Evolutionary conservation across 2,329 filamentous ascomycete genomes (phyloP), one percentile per base, ranked within the genome.

Genomic region (Xylaria sp.): DNA sequence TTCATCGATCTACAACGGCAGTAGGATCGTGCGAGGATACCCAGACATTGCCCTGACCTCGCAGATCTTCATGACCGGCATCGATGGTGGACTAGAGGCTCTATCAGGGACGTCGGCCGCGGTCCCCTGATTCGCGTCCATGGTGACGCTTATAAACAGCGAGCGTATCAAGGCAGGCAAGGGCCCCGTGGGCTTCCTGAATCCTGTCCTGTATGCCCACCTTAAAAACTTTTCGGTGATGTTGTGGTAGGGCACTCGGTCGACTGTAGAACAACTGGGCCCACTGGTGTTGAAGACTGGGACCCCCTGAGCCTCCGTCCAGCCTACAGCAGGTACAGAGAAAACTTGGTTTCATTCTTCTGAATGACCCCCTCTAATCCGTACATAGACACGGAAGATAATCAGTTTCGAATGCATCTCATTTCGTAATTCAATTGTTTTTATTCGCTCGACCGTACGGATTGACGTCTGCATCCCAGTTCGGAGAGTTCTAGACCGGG

Each of bases 101-200:
- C n/a, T 63, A 70, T 23, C 78, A 76, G 83, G 83, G 9, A 83
- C 79, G 2, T 80, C 77, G 23, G 81, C 83, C 39, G 79, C 85
- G 0, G 73, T 82, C 0, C 87, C 87, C 0, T 74, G 83, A 0
- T 82, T 83, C 23, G 80, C 83, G 0, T 81, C 78, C 5, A 76
- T 72, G 9, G 67, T 83, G 42, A 82, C 78, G 3, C 67, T 81
- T 65, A 71, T 82, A 44, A 82, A 82, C 63, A 80, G 82, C 67
- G 78, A 79, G 65, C 71, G 80, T n/a, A 66, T 82, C 44, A 73
- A 74, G n/a, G 72, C 68, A 0, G 74, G 74, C 2, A 82, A 81
- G 70, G 68, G 73, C 1, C 70, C 79, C 0, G 73, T 83, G 7
- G 81, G 80, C 0, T 83, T 83, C 65, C 67, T 83, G 13, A 80